Base-by-base conservation (phyloP, 371 early-diverging fungal genomes). In the Entomophthora muscae region DNA sequence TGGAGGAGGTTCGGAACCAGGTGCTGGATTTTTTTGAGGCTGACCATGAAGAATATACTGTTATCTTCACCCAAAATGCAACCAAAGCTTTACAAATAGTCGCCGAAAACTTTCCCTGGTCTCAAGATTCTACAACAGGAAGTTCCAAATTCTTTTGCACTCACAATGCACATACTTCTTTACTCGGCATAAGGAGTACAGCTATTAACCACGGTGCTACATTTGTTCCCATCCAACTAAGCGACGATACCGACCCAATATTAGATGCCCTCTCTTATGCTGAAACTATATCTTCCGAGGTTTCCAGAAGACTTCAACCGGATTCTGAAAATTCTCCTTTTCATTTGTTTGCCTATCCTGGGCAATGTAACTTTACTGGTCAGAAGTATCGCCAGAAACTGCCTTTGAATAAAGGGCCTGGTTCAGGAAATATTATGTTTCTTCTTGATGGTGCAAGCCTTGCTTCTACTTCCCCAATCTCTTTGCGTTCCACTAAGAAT, bases 291-390 rank as follows among this genome's bases (percentile, higher is more conserved):
- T 21, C 32, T 26, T 31, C 23, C 24, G 21, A 17, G 42, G 22
- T 21, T 24, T 64, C 24, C 60, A 33, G 24, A 17, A 12, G 23
- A 51, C 32, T 32, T 52, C 1, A 52, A 24, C 59, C 53, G 28
- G 2, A 54, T 28, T 24, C 55, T 27, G n/a, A 62, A 29, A 52
- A 28, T 24, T 13, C 52, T 26, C 62, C 32, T 2, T 72, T 71
- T 61, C 77, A 78, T 52, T 71, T 89, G 7, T 72, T 86, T 33
- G 82, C 84, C 1, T 84, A 78, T 68, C 85, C 87, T 0, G 87
- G 85, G 1, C 88, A 88, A 68, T 86, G 85, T 68, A 89, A 89
- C 69, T 85, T 84, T 69, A 75, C 81, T 12, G 89, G 89, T 1
- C 65, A 67, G 32, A 75, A 80, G 28, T 84, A 78, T 62, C 83